phyloP scores from a whole-genome alignment of 2,329 filamentous ascomycete genomes.

The Capronia americana region DNA sequence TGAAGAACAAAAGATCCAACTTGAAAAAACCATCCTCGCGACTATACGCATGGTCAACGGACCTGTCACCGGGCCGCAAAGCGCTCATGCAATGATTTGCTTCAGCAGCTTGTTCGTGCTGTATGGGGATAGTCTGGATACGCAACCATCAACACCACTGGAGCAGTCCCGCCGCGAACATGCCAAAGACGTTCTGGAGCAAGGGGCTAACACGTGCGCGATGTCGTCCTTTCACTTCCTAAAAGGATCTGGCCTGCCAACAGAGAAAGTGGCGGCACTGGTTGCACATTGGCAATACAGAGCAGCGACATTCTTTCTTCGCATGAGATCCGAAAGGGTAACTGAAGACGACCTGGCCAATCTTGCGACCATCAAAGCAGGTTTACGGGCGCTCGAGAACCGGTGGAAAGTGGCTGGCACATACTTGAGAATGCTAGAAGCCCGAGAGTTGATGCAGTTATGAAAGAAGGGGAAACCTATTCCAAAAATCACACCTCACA shows the following conservation, averaged over 20 bases:
- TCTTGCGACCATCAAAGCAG: conserved; percentile 4
- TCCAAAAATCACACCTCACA: neutral
- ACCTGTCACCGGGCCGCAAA: neutral
- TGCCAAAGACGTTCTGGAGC: conserved; percentile 10
- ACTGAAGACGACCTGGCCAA: conserved; percentile 1
- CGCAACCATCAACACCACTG: neutral
- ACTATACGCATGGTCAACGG: conserved; percentile 16
- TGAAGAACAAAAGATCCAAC: conserved; percentile 7
- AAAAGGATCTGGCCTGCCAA: neutral
- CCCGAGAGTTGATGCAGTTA: conserved; percentile 4
- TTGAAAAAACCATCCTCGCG: conserved; percentile 6
- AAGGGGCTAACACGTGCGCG: conserved; percentile 7
- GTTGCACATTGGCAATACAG: conserved; percentile 14
- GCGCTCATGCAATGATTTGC: conserved; percentile 13
- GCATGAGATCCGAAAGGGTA: neutral
- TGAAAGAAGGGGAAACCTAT: neutral
- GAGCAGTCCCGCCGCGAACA: conserved; percentile 7
- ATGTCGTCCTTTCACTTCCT: neutral
- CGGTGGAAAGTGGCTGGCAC: conserved; percentile 15
- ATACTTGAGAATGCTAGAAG: conserved; percentile 16
- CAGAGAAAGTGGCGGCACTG: conserved; percentile 5
- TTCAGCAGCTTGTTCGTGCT: conserved; percentile 14
- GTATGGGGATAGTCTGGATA: conserved; percentile 2
- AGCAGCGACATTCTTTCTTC: conserved; percentile 6
- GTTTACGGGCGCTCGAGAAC: neutral